Conservation (phyloP, 2,329 filamentous ascomycete species). For the Verticillium zaregamsianum region DNA sequence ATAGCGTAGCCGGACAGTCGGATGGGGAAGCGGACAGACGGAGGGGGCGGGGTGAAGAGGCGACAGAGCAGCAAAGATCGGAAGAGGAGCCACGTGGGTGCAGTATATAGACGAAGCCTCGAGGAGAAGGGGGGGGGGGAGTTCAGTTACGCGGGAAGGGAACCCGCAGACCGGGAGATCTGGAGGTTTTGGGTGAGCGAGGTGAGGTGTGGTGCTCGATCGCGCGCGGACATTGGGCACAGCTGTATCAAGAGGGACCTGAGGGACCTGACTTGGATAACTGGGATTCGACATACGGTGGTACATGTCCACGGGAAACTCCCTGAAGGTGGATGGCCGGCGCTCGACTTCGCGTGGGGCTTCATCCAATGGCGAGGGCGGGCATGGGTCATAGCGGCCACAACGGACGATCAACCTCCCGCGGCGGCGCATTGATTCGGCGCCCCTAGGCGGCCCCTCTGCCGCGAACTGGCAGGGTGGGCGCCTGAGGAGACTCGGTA, state of each 20-base stretch:
- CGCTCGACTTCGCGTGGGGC: neutral
- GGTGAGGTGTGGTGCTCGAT: neutral
- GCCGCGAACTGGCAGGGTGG: neutral
- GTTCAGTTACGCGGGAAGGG: neutral
- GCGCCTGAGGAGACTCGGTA: neutral
- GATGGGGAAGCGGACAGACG: neutral
- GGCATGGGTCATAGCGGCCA: neutral
- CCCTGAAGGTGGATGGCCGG: neutral
- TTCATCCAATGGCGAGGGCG: neutral
- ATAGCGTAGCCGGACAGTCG: neutral
- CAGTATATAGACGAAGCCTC: neutral
- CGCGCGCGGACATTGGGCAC: neutral
- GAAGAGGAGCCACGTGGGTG: neutral
- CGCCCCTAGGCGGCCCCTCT: neutral
- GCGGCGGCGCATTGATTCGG: neutral
- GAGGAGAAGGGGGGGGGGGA: neutral
- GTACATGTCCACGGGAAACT: neutral
- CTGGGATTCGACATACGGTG: neutral
- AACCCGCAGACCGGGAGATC: neutral
- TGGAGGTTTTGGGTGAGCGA: neutral
- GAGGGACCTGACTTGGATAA: neutral
- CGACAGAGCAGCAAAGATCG: neutral
- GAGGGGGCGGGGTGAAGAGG: neutral
- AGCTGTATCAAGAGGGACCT: neutral
- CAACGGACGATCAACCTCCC: neutral